A percentile compares a stretch with the other conserved stretches of the same genome.
Evolutionary conservation across 352 stramenopile genomes (phyloP).

Genomic region (Phytophthora niederhauseri): DNA sequence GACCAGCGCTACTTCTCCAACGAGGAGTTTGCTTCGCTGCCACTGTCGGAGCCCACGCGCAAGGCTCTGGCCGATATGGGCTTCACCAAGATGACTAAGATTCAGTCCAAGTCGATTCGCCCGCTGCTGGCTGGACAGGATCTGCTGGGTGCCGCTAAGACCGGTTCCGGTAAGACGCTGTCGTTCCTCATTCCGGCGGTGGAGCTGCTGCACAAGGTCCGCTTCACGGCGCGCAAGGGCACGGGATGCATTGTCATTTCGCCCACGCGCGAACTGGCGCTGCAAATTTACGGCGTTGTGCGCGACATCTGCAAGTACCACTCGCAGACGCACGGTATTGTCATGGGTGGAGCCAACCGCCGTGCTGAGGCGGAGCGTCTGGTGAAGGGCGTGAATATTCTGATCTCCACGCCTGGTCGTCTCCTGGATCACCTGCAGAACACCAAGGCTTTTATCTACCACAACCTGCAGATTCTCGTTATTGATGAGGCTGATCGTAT

Average conservation of each 20-base stretch:
- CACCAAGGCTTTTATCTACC: slow-evolving; percentile 98
- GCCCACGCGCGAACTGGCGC: slow-evolving; percentile 97
- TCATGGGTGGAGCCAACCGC: slow-evolving; percentile 98
- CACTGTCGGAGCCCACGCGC: slow-evolving; percentile 92
- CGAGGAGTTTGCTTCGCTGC: slow-evolving; percentile 91
- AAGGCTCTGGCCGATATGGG: slow-evolving; percentile 90
- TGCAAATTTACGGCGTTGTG: slow-evolving; percentile 99
- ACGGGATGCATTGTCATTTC: slow-evolving; percentile 98
- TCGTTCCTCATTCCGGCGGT: slow-evolving; percentile 98
- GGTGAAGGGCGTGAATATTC: slow-evolving; percentile 96
- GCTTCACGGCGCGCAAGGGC: slow-evolving; percentile 96
- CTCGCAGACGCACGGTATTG: slow-evolving; percentile 96
- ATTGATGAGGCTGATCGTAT: slow-evolving; percentile 99
- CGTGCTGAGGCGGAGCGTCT: slow-evolving; percentile 95
- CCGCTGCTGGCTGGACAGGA: slow-evolving; percentile 96
- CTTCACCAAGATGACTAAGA: slow-evolving; percentile 97
- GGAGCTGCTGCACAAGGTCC: slow-evolving; percentile 97
- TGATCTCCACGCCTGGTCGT: slow-evolving; percentile 98
- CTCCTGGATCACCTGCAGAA: slow-evolving; percentile 98
- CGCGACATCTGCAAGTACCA: slow-evolving; percentile 96
- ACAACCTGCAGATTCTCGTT: slow-evolving; percentile 96
- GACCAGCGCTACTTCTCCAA: slow-evolving; percentile 90
- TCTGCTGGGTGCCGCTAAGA: slow-evolving; percentile 98
- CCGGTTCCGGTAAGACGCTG: slow-evolving; percentile 98
- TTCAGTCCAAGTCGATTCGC: slow-evolving; percentile 97